Base-by-base conservation (phyloP, 2,329 filamentous ascomycete species). In the Raffaelea arxii region DNA sequence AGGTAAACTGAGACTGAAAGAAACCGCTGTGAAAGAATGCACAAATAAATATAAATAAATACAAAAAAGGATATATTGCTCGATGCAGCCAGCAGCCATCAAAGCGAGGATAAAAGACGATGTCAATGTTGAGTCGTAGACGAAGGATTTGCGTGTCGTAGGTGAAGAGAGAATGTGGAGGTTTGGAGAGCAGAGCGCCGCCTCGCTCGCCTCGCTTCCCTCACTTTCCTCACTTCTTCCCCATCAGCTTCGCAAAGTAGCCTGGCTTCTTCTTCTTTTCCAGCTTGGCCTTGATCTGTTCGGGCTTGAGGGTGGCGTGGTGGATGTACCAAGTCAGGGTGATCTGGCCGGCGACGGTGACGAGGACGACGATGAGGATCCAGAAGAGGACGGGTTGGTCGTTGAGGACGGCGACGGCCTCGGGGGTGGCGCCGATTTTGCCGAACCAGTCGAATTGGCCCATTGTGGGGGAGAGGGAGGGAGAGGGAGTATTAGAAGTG, bases 301-400 rank as follows among this genome's bases (percentile, higher is more conserved):
- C 74, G 16, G 76, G 76, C 65, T 80, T 80, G 64, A 77, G 51
- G 19, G 77, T 80, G 48, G 74, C 75, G 56, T 65, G 71, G 62
- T 78, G 74, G 56, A 80, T 80, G 62, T 70, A 78, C 72, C 72
- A 78, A 46, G 75, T 60, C 42, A 79, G 61, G 10, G 66, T 55
- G 48, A 59, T 60, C 54, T 78, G 65, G 9, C 71, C 57, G 50
- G 65, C 66, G 43, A 78, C 55, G 49, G 63, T 63, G 56, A 76
- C 56, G 47, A 80, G 65, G 49, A 75, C 74, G 58, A 77, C 59
- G 52, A 80, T 52, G 49, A 80, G 71, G 51, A 74, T 72, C 53
- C 68, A 74, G 64, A 80, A 78, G 46, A 80, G 65, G 50, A 72
- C 64, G 21, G 77, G 76, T 61, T 80, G 77, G 56, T 80, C 75